Percentiles rank a stretch among this genome's conserved stretches.
Evolutionary conservation across 2,329 filamentous ascomycete genomes (phyloP).

Genomic region (Rutstroemia sydowiana): DNA sequence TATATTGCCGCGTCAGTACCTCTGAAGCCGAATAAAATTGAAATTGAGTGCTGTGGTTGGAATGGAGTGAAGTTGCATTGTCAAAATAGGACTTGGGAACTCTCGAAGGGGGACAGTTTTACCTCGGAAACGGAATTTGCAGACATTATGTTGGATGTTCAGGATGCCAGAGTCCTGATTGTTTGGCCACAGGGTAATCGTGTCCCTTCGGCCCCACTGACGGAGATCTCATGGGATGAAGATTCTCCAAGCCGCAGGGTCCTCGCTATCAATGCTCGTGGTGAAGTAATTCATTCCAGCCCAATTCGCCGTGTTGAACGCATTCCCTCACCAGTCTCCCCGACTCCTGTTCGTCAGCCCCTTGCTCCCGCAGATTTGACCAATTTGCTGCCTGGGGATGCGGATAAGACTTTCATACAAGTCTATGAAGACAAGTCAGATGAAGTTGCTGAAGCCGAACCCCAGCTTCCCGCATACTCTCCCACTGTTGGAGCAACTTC

Average conservation of each 20-base stretch:
- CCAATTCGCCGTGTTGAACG: slow-evolving; percentile 48
- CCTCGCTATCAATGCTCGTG: slow-evolving; percentile 28
- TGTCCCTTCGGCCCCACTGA: slow-evolving; percentile 33
- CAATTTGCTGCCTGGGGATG: slow-evolving; percentile 35
- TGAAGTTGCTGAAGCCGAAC: slow-evolving; percentile 37
- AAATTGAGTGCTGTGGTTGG: slow-evolving; percentile 90
- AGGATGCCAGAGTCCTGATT: slow-evolving; percentile 82
- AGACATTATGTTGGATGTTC: slow-evolving; percentile 92
- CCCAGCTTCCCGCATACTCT: slow-evolving; percentile 15
- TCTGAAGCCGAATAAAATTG: slow-evolving; percentile 68
- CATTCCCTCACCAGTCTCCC: slow-evolving; percentile 72
- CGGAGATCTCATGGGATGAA: slow-evolving; percentile 64
- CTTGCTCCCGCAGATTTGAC: slow-evolving; percentile 17
- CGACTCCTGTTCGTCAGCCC: slow-evolving; percentile 40
- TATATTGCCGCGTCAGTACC: slow-evolving; percentile 65
- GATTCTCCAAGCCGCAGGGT: slow-evolving; percentile 44
- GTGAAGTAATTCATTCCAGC: slow-evolving; percentile 49
- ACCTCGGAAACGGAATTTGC: slow-evolving; percentile 79
- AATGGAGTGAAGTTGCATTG: slow-evolving; percentile 92
- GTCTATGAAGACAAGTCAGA: slow-evolving; percentile 66
- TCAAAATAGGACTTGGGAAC: slow-evolving; percentile 76
- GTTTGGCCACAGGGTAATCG: slow-evolving; percentile 67
- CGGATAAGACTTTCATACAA: slow-evolving; percentile 44
- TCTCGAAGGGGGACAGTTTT: slow-evolving; percentile 83
- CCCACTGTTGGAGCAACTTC: slow-evolving; percentile 25